Percentiles rank a stretch among this genome's conserved stretches.
Evolutionary conservation across 305 asterid species (phyloP).

Genomic region (Fraxinus dipetala): DNA sequence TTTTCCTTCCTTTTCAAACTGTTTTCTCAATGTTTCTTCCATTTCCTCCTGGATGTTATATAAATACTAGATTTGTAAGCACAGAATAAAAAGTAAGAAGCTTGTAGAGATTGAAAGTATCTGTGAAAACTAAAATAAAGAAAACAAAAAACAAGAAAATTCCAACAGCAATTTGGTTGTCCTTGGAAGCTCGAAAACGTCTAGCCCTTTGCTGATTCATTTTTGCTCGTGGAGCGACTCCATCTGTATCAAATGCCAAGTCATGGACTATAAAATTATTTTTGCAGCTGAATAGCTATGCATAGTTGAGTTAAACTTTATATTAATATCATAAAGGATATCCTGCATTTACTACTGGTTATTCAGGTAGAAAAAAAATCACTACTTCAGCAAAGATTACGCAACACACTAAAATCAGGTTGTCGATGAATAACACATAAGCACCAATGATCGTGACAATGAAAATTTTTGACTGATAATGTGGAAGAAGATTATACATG

Average conservation of each 20-base stretch:
- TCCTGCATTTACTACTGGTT: not conserved
- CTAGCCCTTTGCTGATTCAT: conserved; percentile 61
- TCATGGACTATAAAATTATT: not conserved
- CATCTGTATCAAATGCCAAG: conserved; percentile 37
- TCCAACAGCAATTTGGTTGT: conserved; percentile 35
- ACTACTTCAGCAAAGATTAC: not conserved
- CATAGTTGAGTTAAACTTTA: not conserved
- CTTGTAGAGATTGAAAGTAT: not conserved
- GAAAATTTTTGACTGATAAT: not conserved
- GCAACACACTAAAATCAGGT: not conserved
- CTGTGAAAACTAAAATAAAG: not conserved
- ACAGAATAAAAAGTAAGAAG: not conserved
- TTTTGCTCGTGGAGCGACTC: conserved; percentile 73
- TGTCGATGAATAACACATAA: not conserved
- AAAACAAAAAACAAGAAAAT: not conserved
- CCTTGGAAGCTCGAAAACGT: conserved; percentile 48
- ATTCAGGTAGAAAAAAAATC: not conserved
- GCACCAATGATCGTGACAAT: not conserved
- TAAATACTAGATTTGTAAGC: not conserved
- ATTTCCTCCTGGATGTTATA: conserved; percentile 36
- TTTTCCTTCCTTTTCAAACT: conserved; percentile 48
- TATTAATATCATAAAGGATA: not conserved
- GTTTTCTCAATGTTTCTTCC: conserved; percentile 35
- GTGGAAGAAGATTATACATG: not conserved
- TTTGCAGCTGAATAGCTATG: not conserved